Base-by-base conservation (phyloP, 805 yeast species). In the Isabelozyma heimii region DNA sequence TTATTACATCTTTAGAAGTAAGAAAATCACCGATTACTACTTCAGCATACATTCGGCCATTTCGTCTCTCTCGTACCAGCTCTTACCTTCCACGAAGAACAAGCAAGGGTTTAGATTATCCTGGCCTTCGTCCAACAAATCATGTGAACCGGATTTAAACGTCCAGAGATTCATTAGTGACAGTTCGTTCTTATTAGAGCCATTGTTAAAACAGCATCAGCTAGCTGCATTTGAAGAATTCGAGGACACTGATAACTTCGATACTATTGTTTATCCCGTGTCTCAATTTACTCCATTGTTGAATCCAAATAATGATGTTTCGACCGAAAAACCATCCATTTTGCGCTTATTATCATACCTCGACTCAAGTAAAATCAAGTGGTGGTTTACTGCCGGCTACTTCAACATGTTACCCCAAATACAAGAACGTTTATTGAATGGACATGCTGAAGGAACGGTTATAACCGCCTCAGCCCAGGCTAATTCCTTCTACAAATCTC, bases 321-420 rank as follows among this genome's bases (percentile, higher is more conserved):
- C 97, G 1, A 94, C 97, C 0, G 99, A 94, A 61, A 84, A 85
- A 54, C 84, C 84, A 7, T 82, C 88, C 0, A 70, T 92, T 30
- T 66, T 87, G 38, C 70, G 85, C 28, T 64, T 88, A 4, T 70
- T 89, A 40, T 77, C 89, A 2, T 76, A 75, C 50, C 70, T 82
- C 44, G 82, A 82, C 58, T 72, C 82, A 39, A 76, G 82, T 24
- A 59, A 69, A 10, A 76, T 84, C 26, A 76, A 75, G 46, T 92
- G 97, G 95, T 80, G 88, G 54, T 85, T 94, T 58, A 94, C 99
- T 0, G 97, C 98, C 0, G 99, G 99, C 2, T 94, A 94, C 65
- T 94, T 94, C 74, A 94, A 94, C 65, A 85, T 94, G 82, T 80
- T 85, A 38, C 89, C 95, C 0, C 83, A 83, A 38, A 84, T 89